Percentiles rank a stretch among this genome's conserved stretches.
phyloP scores from a whole-genome alignment of 345 rosid genomes.

The Citrus hindsii region DNA sequence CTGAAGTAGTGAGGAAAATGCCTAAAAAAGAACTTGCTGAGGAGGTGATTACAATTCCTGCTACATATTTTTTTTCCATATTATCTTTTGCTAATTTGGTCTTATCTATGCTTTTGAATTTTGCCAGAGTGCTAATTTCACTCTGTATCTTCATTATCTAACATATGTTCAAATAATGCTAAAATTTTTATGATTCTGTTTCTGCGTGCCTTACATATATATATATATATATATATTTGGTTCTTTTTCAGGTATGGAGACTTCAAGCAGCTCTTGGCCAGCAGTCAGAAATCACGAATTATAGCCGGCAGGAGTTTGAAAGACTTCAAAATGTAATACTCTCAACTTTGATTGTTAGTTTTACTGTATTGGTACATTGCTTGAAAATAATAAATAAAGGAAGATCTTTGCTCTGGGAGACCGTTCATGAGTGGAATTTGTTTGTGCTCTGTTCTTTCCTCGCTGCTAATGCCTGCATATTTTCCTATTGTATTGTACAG shows the following conservation, averaged over 20 bases:
- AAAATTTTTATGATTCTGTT: not conserved
- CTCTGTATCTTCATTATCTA: not conserved
- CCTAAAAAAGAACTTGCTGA: slow-evolving; percentile 93
- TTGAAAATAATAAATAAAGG: not conserved
- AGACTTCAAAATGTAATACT: slow-evolving; percentile 82
- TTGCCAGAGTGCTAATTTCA: not conserved
- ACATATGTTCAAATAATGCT: not conserved
- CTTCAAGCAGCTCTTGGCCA: slow-evolving; percentile 98
- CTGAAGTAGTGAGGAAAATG: slow-evolving; percentile 95
- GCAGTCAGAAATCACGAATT: slow-evolving; percentile 86
- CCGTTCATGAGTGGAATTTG: not conserved
- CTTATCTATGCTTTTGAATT: not conserved
- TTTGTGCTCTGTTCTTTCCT: not conserved
- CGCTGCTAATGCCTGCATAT: not conserved
- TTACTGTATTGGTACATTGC: not conserved
- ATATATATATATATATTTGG: not conserved
- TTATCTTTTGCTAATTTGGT: not conserved
- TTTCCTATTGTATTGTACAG: slow-evolving; percentile 34
- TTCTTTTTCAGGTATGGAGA: slow-evolving; percentile 74
- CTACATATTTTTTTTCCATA: not conserved
- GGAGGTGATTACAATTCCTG: slow-evolving; percentile 50
- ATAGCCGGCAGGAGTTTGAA: slow-evolving; percentile 87
- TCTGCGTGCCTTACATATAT: not conserved
- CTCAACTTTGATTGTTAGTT: not conserved
- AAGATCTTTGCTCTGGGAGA: not conserved